Evolutionary conservation across 169 alveolate genomes (phyloP).

Genomic region (Eimeria brunetti): DNA sequence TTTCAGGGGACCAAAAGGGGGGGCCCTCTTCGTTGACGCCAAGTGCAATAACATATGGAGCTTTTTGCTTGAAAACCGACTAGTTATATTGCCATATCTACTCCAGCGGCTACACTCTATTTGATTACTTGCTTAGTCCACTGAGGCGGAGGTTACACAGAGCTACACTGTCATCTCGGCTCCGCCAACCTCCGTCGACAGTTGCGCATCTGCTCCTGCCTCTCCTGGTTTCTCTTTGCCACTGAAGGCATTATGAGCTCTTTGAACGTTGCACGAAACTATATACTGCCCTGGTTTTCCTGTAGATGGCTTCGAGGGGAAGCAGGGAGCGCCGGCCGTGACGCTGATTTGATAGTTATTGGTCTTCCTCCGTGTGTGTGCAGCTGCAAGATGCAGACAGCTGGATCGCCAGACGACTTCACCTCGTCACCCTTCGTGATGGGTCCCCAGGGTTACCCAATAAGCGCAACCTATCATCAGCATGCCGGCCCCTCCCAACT

Average conservation of each 20-base stretch:
- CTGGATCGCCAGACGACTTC: conserved; percentile 1
- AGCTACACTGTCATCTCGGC: background rate
- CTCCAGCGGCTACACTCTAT: background rate
- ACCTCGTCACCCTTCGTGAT: background rate
- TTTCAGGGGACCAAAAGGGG: background rate
- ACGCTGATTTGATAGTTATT: background rate
- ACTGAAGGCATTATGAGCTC: background rate
- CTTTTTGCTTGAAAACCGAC: background rate
- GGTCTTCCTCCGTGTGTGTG: background rate
- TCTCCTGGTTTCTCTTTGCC: background rate
- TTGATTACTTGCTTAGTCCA: background rate
- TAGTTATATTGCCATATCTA: background rate
- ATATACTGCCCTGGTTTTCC: background rate
- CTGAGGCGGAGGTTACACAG: background rate
- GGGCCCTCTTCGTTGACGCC: background rate
- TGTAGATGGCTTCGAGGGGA: background rate
- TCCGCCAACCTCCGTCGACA: background rate
- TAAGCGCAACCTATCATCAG: background rate
- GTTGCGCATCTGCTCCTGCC: background rate
- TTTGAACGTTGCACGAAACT: background rate
- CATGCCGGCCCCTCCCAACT: conserved; percentile 3
- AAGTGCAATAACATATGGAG: background rate
- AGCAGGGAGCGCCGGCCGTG: background rate
- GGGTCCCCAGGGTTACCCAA: conserved; percentile 29
- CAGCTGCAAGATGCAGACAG: conserved; percentile 35